phyloP scores from a whole-genome alignment of 441 rosid species.

The Breynia disticha region DNA sequence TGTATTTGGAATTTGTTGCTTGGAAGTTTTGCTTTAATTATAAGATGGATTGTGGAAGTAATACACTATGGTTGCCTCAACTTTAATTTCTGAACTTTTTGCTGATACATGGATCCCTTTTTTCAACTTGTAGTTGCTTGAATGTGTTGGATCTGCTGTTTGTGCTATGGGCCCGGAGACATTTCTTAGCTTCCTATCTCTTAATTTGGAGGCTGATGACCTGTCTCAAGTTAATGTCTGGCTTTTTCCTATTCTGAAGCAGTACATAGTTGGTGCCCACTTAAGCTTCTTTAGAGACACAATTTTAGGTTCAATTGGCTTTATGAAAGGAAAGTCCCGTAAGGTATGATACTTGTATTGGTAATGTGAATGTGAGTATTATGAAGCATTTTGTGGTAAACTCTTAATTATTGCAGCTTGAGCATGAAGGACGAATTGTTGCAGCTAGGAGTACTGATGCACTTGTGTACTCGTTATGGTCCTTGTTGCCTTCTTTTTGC shows the following conservation, averaged over 20 bases:
- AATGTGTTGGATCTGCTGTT: slow-evolving; percentile 88
- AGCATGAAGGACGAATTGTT: slow-evolving; percentile 52
- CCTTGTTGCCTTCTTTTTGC: slow-evolving; percentile 89
- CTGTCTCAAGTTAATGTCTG: slow-evolving; percentile 78
- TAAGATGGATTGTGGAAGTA: no score
- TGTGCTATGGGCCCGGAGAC: slow-evolving; percentile 94
- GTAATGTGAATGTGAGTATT: slow-evolving; percentile 1
- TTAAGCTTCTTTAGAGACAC: slow-evolving; percentile 65
- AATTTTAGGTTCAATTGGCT: slow-evolving; percentile 41
- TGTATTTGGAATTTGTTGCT: no score
- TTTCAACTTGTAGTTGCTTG: slow-evolving; percentile 55
- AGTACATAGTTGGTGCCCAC: slow-evolving; percentile 73
- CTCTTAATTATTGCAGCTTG: slow-evolving; percentile 45
- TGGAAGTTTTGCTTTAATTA: no score
- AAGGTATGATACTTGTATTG: slow-evolving; percentile 32
- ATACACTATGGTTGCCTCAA: no score
- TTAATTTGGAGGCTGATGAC: slow-evolving; percentile 67
- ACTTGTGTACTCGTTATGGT: slow-evolving; percentile 72
- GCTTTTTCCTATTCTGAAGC: slow-evolving; percentile 94
- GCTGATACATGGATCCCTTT: slow-evolving; percentile 10
- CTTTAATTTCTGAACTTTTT: not conserved
- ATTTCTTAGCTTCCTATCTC: slow-evolving; percentile 57
- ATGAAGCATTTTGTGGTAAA: slow-evolving; percentile 16
- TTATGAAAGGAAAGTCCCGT: slow-evolving; percentile 47
- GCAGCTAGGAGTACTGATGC: slow-evolving; percentile 64